Evolutionary conservation across 2,329 filamentous ascomycete species (phyloP), one percentile per base, ranked within the genome.

Genomic region (Drechslera avenae): DNA sequence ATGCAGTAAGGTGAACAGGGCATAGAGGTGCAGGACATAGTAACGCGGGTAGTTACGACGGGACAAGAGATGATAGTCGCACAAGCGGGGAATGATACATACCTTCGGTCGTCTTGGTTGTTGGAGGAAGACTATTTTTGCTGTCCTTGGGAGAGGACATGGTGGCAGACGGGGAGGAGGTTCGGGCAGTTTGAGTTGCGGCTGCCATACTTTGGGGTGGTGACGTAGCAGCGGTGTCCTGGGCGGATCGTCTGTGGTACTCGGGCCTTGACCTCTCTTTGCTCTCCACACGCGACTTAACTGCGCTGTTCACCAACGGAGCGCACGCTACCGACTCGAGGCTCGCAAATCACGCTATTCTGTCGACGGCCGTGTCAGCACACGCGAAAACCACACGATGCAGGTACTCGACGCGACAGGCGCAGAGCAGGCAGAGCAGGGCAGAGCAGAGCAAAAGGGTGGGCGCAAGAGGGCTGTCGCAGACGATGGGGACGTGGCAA

Each of bases 111-210:
- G 62, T 54, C 60, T 71, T 70, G 41, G 64, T 64, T 50, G 63
- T 59, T 45, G 57, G 54, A 50, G 63, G 57, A 57, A 68, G 64
- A 54, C 60, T 62, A 61, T 63, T 69, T 63, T 72, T 72, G 48
- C 54, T 64, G 57, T 73, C 70, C 57, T 71, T 69, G 49, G 71
- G 70, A 16, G 70, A 73, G 64, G 71, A 69, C 71, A 73, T 73
- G 37, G 63, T 73, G 54, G 69, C 67, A 56, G 64, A 68, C 50
- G 65, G 67, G 59, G 68, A 64, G 62, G 70, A 70, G 56, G 62
- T 66, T 62, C 63, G 66, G 47, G 63, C 61, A 44, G 64, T 63
- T 63, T 66, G 65, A 57, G 67, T 68, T 63, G 67, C 63, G 54
- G 68, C 67, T 58, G 70, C 67, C 66, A 72, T 72, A 53, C 57